phyloP scores from a whole-genome alignment of 345 rosid genomes.

The Psidium guajava region DNA sequence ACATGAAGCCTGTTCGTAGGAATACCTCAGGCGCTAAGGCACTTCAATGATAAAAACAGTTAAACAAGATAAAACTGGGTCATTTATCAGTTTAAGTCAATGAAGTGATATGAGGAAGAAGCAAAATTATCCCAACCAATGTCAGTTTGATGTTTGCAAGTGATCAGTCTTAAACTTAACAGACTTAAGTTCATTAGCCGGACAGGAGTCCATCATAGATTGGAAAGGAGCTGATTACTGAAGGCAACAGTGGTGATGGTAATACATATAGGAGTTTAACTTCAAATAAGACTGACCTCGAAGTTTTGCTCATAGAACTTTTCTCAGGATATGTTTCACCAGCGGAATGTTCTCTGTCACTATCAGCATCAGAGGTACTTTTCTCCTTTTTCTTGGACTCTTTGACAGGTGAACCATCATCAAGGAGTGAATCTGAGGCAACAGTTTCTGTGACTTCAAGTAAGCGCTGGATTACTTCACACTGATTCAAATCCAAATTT shows the following conservation, averaged over 20 bases:
- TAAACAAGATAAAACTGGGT: not conserved
- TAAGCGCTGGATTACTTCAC: constrained; percentile 84
- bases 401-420: constrained; percentile 33
- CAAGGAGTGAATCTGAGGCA: constrained; percentile 27
- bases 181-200: not conserved
- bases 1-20: not conserved
- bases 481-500: constrained; percentile 68
- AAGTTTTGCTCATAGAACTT: constrained; percentile 31
- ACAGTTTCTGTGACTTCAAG: constrained; percentile 71
- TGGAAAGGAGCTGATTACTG: not conserved
- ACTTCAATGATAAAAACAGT: not conserved
- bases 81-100: not conserved
- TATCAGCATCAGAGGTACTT: constrained; percentile 26
- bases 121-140: not conserved
- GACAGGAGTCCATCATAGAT: not conserved
- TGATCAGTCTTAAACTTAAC: not conserved
- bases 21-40: not conserved
- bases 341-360: constrained; percentile 29
- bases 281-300: constrained; percentile 40
- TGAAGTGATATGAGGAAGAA: not conserved
- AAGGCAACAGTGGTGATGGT: not conserved
- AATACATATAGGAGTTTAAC: not conserved
- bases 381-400: constrained; percentile 42
- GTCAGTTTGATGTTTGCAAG: not conserved
- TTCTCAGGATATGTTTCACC: constrained; percentile 37